Conservation (phyloP, 2,329 filamentous ascomycete species). For the Graphiopsis chlorocephala region DNA sequence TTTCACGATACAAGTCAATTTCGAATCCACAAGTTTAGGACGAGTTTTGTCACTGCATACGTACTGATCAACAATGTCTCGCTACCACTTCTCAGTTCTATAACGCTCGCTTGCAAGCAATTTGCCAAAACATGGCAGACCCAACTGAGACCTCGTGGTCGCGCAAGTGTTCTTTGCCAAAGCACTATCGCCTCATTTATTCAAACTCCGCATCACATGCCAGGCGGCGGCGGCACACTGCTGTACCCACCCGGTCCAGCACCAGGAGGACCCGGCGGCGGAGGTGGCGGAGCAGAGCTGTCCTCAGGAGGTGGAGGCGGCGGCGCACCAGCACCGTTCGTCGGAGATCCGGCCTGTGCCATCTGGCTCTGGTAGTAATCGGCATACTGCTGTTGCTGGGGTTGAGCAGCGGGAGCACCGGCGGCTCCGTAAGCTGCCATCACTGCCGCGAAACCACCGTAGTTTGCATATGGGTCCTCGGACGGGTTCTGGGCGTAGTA, state of each 20-base stretch:
- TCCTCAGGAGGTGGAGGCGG: conserved; percentile 49
- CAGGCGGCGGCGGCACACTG: conserved; percentile 57
- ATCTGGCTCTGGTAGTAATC: conserved; percentile 17
- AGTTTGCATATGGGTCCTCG: conserved; percentile 82
- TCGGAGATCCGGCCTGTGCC: conserved; percentile 14
- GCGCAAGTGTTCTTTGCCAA: neutral
- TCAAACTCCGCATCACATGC: conserved; percentile 36
- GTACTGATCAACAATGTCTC: neutral
- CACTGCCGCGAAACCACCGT: conserved; percentile 64
- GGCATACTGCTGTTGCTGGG: conserved; percentile 17
- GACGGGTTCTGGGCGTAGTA: conserved; percentile 83
- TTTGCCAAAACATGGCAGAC: neutral
- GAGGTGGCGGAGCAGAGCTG: conserved; percentile 57
- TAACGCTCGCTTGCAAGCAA: neutral
- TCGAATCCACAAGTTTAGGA: no score
- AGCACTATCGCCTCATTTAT: neutral
- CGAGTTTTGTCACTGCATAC: neutral
- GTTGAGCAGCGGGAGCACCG: neutral
- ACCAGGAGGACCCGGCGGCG: conserved; percentile 55
- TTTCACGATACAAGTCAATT: no score
- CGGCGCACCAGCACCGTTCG: conserved; percentile 25
- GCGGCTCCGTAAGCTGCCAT: conserved; percentile 19
- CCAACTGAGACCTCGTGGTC: no score
- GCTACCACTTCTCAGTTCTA: neutral
- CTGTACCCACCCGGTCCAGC: conserved; percentile 56